Percentiles rank a stretch among this genome's conserved stretches.
Evolutionary conservation across 2,329 filamentous ascomycete species (phyloP).

Genomic region (Oidium heveae): DNA sequence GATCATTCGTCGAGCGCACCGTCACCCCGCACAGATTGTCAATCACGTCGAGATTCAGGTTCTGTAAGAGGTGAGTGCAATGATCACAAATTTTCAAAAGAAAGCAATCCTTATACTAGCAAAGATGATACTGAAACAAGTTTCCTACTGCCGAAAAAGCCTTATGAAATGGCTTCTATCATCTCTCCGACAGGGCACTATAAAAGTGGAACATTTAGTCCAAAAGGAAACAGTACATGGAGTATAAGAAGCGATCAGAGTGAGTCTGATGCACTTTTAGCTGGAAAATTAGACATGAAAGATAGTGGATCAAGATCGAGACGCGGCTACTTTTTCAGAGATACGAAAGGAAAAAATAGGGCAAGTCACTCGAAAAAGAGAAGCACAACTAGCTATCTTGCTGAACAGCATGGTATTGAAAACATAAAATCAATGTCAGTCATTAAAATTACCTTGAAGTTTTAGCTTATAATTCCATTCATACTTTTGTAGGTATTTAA

Average conservation of each 20-base stretch:
- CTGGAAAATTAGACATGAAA: conserved; percentile 3
- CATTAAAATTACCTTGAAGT: not conserved
- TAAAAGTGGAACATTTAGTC: no score
- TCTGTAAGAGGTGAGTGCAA: no score
- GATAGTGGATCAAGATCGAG: not conserved
- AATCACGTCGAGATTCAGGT: not conserved
- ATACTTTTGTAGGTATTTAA: conserved; percentile 39
- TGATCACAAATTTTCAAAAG: no score
- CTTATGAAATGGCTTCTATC: no score
- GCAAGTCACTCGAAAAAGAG: conserved; percentile 23
- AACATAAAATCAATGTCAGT: conserved; percentile 48
- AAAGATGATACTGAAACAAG: no score
- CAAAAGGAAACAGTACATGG: no score
- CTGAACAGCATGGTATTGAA: conserved; percentile 46
- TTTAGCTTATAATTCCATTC: not conserved
- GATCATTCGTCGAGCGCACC: no score
- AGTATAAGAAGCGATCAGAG: no score
- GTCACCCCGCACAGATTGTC: no score
- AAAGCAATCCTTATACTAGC: no score
- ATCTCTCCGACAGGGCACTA: no score
- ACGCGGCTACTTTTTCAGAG: not conserved
- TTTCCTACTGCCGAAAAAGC: no score
- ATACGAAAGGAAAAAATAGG: conserved; percentile 7
- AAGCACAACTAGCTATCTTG: conserved; percentile 46
- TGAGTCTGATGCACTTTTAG: conserved; percentile 4